phyloP scores from a whole-genome alignment of 169 alveolate species.

The Plasmodium adleri region DNA sequence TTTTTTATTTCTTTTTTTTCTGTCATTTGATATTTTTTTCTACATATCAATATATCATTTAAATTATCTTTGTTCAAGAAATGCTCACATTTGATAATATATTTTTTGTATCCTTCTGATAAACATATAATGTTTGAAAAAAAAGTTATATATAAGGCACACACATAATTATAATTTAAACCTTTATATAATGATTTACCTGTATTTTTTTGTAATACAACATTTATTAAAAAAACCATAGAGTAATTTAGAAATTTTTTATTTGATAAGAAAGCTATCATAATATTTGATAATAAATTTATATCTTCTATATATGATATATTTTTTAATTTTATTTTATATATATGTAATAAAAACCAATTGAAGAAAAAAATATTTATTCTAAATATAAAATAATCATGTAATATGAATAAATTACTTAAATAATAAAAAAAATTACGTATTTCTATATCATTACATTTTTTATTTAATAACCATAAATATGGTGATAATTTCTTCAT shows the following conservation, averaged over 20 bases:
- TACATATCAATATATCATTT: not conserved
- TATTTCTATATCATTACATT: constrained; percentile 52
- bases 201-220: constrained; percentile 23
- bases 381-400: constrained; percentile 53
- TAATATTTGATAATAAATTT: constrained; percentile 28
- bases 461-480: constrained; percentile 25
- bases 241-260: constrained; percentile 48
- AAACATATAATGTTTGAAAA: constrained; percentile 37
- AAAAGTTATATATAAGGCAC: constrained; percentile 34
- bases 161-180: constrained; percentile 10
- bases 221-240: constrained; percentile 38
- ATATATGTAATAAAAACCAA: constrained; percentile 51
- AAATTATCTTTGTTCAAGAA: not conserved
- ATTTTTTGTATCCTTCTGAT: not conserved
- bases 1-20: not conserved
- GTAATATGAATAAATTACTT: constrained; percentile 27
- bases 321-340: constrained; percentile 54
- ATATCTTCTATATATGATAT: constrained; percentile 34
- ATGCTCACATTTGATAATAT: not conserved
- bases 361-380: constrained; percentile 35
- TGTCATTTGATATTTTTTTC: not conserved
- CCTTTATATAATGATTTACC: constrained; percentile 43
- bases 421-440: constrained; percentile 14
- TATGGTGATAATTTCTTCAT: constrained; percentile 55
- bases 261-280: constrained; percentile 35